Percentiles rank a stretch among this genome's conserved stretches.
Conservation (phyloP, 1,284 basidiomycete species). For the Inonotus hispidus region DNA sequence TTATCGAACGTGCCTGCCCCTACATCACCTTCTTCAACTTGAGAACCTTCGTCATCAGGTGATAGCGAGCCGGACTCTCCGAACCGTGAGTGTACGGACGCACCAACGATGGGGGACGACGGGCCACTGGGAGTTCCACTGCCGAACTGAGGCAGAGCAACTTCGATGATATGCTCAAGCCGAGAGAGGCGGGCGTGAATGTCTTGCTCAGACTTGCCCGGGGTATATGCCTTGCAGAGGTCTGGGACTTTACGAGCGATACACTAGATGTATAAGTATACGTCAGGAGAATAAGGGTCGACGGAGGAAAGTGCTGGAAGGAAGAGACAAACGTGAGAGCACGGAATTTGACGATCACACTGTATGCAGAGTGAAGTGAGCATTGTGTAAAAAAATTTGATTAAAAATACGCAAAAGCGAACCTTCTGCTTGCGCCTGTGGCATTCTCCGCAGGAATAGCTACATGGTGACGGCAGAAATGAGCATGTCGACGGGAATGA, state of each 20-base stretch:
- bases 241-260: constrained; percentile 78
- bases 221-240: constrained; percentile 79
- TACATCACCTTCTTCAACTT: constrained; percentile 67
- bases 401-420: not conserved
- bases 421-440: constrained; percentile 83
- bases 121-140: constrained; percentile 4
- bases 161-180: constrained; percentile 73
- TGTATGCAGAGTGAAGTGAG: constrained; percentile 30
- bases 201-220: constrained; percentile 78
- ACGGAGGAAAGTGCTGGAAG: constrained; percentile 10
- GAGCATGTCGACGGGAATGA: constrained; percentile 17
- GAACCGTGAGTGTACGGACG: constrained; percentile 1
- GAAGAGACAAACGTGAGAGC: constrained; percentile 59
- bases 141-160: constrained; percentile 64
- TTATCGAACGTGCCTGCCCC: constrained; percentile 65
- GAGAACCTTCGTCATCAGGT: constrained; percentile 56
- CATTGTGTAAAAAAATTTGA: constrained; percentile 16
- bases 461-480: constrained; percentile 26
- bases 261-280: constrained; percentile 42
- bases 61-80: constrained; percentile 32
- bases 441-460: constrained; percentile 83
- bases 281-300: constrained; percentile 16
- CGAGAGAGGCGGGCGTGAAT: constrained; percentile 63
- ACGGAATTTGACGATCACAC: constrained; percentile 78
- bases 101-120: constrained; percentile 9